These are phyloP conservation scores for Pestalotiopsis sp. DNA, from an alignment of 2,329 filamentous ascomycete genomes.

Conservation along the genomic window DNA sequence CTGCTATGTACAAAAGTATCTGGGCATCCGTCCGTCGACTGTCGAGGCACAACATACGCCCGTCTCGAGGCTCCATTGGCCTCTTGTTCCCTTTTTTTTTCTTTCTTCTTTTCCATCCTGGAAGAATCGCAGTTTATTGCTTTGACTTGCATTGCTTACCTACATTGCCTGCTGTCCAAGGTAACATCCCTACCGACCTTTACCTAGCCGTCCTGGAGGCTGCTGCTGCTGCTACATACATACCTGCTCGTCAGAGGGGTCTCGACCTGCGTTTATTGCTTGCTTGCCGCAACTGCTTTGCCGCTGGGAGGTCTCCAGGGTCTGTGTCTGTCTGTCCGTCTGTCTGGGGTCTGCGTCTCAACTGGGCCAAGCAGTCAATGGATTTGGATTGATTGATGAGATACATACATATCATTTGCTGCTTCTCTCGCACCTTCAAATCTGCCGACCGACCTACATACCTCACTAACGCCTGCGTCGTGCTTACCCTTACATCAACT, in stretches of 20 bases:
- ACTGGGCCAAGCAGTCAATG: too few relatives aligned
- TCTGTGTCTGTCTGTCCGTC: neutral
- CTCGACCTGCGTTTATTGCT: too few relatives aligned
- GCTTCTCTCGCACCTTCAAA: neutral
- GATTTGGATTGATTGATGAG: neutral
- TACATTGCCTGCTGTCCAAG: too few relatives aligned
- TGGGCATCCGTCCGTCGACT: slow-evolving; percentile 19
- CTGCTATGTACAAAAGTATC: slow-evolving; percentile 31
- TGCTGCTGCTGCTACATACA: neutral
- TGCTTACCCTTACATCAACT: slow-evolving; percentile 7
- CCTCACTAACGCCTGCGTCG: neutral
- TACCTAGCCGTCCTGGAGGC: slow-evolving; percentile 12
- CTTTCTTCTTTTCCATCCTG: neutral
- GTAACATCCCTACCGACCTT: too few relatives aligned
- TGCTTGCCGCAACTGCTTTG: neutral
- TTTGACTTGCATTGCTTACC: neutral
- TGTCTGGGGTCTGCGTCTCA: neutral
- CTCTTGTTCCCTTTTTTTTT: neutral
- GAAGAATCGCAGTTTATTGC: slow-evolving; percentile 14
- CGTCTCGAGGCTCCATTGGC: slow-evolving; percentile 4
- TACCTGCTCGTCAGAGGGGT: too few relatives aligned
- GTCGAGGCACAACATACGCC: slow-evolving; percentile 18
- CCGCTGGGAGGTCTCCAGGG: neutral
- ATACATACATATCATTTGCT: neutral
- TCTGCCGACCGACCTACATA: neutral